Base-by-base conservation (phyloP, 257 asterid genomes). In the Penstemon davidsonii region DNA sequence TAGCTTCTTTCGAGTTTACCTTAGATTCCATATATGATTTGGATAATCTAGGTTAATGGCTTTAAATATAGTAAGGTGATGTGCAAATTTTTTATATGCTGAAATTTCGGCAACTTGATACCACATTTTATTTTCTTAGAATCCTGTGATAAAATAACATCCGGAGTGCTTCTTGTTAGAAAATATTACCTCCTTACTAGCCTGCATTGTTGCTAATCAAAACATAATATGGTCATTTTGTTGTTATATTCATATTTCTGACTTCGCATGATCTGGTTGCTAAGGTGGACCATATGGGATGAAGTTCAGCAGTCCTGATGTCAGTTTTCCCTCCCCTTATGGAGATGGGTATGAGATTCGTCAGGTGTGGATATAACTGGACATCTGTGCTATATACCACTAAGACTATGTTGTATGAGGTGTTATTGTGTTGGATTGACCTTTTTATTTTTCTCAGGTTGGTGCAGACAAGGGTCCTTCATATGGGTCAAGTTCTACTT, bases 251-350 rank as follows among this genome's bases (percentile, higher is more conserved):
- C 47, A 53, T 69, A 66, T 39, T 68, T 75, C 77, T 76, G 74
- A 81, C 68, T 59, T 49, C 10, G 8, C 74, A 55, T 54, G 65
- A 56, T 83, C 68, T 80, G 63, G 69, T 62, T 80, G 74, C 73
- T 66, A 49, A 85, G 98, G 98, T 79, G 93, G 95, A 60, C 80
- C 88, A 13, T 82, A 85, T 79, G 89, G 89, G 51, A 70, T 81
- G 84, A 76, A 79, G 68, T 78, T 76, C 76, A 68, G 81, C 74
- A 82, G 83, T 64, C 76, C 87, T 33, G 82, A 83, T 56, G 79
- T 81, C 74, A 79, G 67, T 68, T 88, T 76, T 65, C 81, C 83
- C 65, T 59, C 80, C 71, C 86, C 86, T 67, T 82, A 92, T 74
- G 88, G 81, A 19, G 88, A 81, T 67, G 91, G 87, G 76, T 88